Percentiles rank a stretch among this genome's conserved stretches.
Conservation (phyloP, 768 basidiomycete species). For the Boletus fagicola region DNA sequence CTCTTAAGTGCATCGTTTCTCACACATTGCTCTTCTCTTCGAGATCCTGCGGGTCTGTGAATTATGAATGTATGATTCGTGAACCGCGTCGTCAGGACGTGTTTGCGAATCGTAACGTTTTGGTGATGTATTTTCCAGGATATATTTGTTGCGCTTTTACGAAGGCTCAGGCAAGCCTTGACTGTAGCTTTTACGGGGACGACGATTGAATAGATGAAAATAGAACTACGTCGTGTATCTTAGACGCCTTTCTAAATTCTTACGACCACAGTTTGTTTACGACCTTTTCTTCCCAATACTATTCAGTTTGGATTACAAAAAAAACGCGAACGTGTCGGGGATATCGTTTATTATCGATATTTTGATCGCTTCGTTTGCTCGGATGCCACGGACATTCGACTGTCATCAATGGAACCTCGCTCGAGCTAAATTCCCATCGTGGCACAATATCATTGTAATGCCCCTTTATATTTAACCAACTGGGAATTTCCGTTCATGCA, state of each 20-base stretch:
- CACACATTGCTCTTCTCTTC: not conserved
- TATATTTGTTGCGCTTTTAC: conserved; percentile 15
- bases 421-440: not conserved
- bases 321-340: not conserved
- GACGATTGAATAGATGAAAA: conserved; percentile 4
- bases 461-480: not conserved
- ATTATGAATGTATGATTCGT: conserved; percentile 9
- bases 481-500: not conserved
- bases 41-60: conserved; percentile 8
- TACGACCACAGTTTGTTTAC: conserved; percentile 10
- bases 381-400: not conserved
- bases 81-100: conserved; percentile 20
- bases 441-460: not conserved
- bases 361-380: conserved; percentile 2
- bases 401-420: not conserved
- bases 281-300: not conserved
- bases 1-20: conserved; percentile 28
- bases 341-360: not conserved
- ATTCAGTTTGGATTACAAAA: not conserved
- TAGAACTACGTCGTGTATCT: conserved; percentile 25
- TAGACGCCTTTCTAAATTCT: conserved; percentile 8
- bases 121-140: conserved; percentile 23
- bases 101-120: conserved; percentile 13
- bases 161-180: conserved; percentile 22
- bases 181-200: conserved; percentile 11